Percentiles rank a stretch among this genome's conserved stretches.
Conservation (phyloP, 805 yeast genomes). For the Ogataea philodendri region DNA sequence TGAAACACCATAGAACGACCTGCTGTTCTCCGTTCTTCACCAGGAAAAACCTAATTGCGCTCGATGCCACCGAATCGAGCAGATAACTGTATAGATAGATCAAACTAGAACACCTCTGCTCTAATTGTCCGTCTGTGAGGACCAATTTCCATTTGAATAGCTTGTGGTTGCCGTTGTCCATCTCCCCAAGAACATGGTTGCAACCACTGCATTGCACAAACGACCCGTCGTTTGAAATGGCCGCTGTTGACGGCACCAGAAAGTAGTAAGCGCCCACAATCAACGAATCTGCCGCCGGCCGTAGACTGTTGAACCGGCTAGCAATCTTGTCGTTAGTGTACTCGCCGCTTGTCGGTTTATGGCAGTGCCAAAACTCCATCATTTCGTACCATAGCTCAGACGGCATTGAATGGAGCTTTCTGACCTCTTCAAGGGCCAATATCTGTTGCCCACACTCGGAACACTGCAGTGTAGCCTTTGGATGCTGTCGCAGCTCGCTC, state of each 20-base stretch:
- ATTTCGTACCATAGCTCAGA: slow-evolving; percentile 91
- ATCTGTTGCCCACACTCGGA: slow-evolving; percentile 15
- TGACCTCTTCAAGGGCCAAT: slow-evolving; percentile 34
- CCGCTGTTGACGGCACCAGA: slow-evolving; percentile 32
- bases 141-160: slow-evolving; percentile 58
- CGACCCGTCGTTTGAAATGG: slow-evolving; percentile 11
- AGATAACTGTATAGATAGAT: slow-evolving; percentile 36
- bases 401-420: slow-evolving; percentile 64
- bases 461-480: slow-evolving; percentile 18
- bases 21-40: slow-evolving; percentile 17
- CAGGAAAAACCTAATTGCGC: slow-evolving; percentile 40
- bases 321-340: slow-evolving; percentile 21
- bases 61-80: slow-evolving; percentile 41
- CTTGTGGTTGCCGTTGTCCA: slow-evolving; percentile 35
- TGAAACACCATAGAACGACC: slow-evolving; percentile 50
- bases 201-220: slow-evolving; percentile 40
- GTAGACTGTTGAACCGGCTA: slow-evolving; percentile 40
- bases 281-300: slow-evolving; percentile 42
- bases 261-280: slow-evolving; percentile 61
- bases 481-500: slow-evolving; percentile 10
- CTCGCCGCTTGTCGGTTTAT: slow-evolving; percentile 51
- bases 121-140: slow-evolving; percentile 31
- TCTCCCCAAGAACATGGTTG: slow-evolving; percentile 38
- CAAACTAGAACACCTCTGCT: slow-evolving; percentile 37
- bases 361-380: slow-evolving; percentile 99